Base-by-base conservation (phyloP, 2,329 filamentous ascomycete species). In the Thielaviopsis ethacetica region DNA sequence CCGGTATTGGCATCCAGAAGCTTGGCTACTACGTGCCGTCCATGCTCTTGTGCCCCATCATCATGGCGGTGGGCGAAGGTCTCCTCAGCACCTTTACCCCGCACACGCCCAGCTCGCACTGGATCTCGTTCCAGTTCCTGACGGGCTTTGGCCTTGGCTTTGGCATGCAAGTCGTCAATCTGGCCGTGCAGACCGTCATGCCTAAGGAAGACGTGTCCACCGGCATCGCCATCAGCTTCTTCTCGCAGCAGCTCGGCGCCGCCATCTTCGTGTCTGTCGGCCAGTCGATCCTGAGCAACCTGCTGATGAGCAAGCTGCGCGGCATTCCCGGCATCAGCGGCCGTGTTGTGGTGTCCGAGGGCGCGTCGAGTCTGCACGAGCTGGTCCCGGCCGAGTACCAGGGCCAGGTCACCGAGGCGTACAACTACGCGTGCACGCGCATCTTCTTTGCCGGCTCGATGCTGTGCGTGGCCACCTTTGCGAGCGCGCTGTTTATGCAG, bases 401-500 rank as follows among this genome's bases (percentile, higher is more conserved):
- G 4, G 65, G 68, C 1, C 70, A 72, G 0, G 82, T 90, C 9
- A 71, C 83, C 1, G 63, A 71, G 0, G 84, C 82, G 0, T 89
- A 88, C 71, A 87, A 87, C 66, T 69, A 73, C 51, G 79, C 83
- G 0, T 72, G 85, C 44, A 80, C 77, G 0, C 71, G 78, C 60
- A 81, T 82, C 3, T 88, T 85, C 66, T 76, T 85, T 60, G 78
- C 82, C 1, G 75, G 75, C 3, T 71, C 83, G 56, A 84, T 77
- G 0, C 69, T 85, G 62, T 74, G 77, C 0, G 69, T 75, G 5
- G 65, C 78, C 1, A 78, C 78, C 12, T 71, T 86, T 6, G n/a
- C 84, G 10, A 81, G 77, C 7, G 75, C 79, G 0, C 65, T 78
- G 2, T 76, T 75, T 22, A 76, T 88, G 63, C 77, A 86, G 68